Evolutionary conservation across 2,329 filamentous ascomycete species (phyloP).

Genomic region (Periconia digitata): DNA sequence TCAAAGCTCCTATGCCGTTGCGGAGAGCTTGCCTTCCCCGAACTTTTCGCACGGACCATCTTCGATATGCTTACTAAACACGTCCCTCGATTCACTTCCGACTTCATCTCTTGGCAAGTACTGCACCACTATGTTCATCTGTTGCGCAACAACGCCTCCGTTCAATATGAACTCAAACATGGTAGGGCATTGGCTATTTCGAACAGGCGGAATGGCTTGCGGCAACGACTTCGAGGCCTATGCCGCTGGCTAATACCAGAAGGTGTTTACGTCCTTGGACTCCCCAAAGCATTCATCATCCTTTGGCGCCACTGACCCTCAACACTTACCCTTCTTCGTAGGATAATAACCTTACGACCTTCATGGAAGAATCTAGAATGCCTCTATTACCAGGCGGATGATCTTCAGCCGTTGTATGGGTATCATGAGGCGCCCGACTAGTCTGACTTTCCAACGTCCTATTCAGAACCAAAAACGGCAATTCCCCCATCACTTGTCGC

Average conservation of each 20-base stretch:
- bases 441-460: slow-evolving; percentile 24
- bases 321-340: too few species aligned
- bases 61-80: slow-evolving; percentile 1
- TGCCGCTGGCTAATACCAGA: too few species aligned
- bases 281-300: too few species aligned
- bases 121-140: neutral
- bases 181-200: too few species aligned
- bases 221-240: too few species aligned
- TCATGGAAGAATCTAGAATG: neutral
- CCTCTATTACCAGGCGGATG: neutral
- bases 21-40: slow-evolving; percentile 15
- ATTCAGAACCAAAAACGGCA: slow-evolving; percentile 32
- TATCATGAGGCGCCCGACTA: slow-evolving; percentile 16
- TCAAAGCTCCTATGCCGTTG: neutral
- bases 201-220: too few species aligned
- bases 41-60: slow-evolving; percentile 11
- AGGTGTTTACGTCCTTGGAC: too few species aligned
- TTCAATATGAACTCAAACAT: neutral
- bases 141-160: neutral
- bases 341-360: too few species aligned
- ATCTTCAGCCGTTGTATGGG: neutral
- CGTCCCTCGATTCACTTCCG: neutral
- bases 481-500: slow-evolving; percentile 13
- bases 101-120: slow-evolving; percentile 2
- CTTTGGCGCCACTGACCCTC: too few species aligned